phyloP scores from a whole-genome alignment of 2,329 filamentous ascomycete genomes.

The Atkinsonella texensis region DNA sequence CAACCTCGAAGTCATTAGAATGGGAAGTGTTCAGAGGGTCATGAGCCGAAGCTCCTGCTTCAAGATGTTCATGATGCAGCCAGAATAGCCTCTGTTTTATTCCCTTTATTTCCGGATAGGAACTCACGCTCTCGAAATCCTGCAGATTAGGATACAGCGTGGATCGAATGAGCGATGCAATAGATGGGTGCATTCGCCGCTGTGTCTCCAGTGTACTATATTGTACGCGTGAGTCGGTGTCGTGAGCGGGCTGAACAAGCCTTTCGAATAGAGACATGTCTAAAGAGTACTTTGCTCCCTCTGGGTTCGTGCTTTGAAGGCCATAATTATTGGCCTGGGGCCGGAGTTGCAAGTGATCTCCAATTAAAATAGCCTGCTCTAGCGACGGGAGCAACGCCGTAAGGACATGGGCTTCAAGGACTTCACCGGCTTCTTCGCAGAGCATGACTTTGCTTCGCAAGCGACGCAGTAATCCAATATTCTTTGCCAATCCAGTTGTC shows the following conservation, averaged over 20 bases:
- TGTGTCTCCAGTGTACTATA: conserved; percentile 40
- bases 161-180: conserved; percentile 44
- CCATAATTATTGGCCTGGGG: conserved; percentile 44
- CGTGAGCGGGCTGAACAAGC: conserved; percentile 27
- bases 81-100: conserved; percentile 45
- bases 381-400: conserved; percentile 46
- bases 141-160: conserved; percentile 44
- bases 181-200: conserved; percentile 52
- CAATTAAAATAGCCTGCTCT: conserved; percentile 51
- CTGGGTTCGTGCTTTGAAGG: conserved; percentile 36
- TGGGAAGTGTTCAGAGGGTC: conserved; percentile 31
- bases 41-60: conserved; percentile 22
- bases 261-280: conserved; percentile 53
- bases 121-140: conserved; percentile 30
- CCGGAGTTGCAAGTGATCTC: conserved; percentile 50
- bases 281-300: conserved; percentile 37
- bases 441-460: conserved; percentile 44
- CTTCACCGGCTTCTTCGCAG: conserved; percentile 58
- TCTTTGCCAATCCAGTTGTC: conserved; percentile 44
- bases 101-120: conserved; percentile 37
- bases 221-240: conserved; percentile 14
- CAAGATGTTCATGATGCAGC: conserved; percentile 43
- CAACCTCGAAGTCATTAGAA: conserved; percentile 47
- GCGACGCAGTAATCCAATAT: conserved; percentile 35
- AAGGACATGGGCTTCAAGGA: conserved; percentile 51